A percentile compares a stretch with the other conserved stretches of the same genome.
Conservation (phyloP, 1,284 basidiomycete genomes). For the Trichosporon coremiiforme region DNA sequence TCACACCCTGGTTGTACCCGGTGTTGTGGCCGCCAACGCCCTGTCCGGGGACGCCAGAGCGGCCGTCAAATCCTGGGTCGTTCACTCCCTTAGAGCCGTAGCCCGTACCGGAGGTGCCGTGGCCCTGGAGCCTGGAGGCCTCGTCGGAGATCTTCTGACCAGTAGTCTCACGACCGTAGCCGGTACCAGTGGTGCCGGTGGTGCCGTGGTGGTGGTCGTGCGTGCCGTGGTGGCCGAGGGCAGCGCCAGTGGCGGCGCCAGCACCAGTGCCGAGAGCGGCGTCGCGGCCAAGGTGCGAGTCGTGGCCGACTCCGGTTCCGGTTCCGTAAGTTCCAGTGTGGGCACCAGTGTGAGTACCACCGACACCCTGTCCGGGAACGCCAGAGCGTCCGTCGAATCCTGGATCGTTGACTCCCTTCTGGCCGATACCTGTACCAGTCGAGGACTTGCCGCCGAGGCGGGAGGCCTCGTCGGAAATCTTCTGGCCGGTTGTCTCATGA, state of each 20-base stretch:
- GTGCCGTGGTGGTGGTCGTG: background rate
- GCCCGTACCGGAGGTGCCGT: background rate
- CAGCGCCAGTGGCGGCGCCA: no score
- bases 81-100: background rate
- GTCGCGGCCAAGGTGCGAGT: no score
- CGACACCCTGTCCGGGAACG: background rate
- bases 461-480: constrained; percentile 9
- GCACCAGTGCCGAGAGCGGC: no score
- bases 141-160: constrained; percentile 12
- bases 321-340: no score
- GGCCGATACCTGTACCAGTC: background rate
- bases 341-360: background rate
- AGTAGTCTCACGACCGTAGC: background rate
- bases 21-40: background rate
- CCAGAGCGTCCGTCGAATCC: background rate
- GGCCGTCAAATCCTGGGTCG: constrained; percentile 15
- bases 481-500: constrained; percentile 4
- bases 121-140: background rate
- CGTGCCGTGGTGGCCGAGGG: background rate
- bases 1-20: background rate
- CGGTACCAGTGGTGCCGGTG: background rate
- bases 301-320: background rate
- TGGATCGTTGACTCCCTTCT: background rate
- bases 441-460: background rate
- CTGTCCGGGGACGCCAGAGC: constrained; percentile 7